These are phyloP conservation scores for Leishmania turanica DNA, from an alignment of 208 protist genomes.

Conservation along the genomic window DNA sequence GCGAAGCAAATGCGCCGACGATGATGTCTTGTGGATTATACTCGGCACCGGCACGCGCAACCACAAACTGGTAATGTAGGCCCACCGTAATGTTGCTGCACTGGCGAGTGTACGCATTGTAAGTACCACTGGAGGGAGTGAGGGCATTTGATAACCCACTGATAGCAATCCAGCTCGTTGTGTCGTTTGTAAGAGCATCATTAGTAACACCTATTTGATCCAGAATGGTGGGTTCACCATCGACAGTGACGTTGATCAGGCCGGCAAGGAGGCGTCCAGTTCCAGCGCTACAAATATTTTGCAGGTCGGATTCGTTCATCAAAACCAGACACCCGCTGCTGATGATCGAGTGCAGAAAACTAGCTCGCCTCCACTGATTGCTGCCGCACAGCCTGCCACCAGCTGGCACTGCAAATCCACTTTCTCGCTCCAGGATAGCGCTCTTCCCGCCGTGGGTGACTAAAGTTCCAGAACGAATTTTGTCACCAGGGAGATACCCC, in stretches of 20 bases:
- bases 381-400: constrained; percentile 46
- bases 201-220: constrained; percentile 66
- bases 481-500: constrained; percentile 53
- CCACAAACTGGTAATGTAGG: constrained; percentile 68
- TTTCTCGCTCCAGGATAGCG: constrained; percentile 53
- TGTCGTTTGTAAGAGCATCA: constrained; percentile 75
- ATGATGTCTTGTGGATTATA: constrained; percentile 84
- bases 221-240: constrained; percentile 24
- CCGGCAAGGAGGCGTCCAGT: constrained; percentile 32
- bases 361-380: constrained; percentile 39
- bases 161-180: constrained; percentile 72
- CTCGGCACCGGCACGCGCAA: constrained; percentile 64
- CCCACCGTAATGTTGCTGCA: constrained; percentile 65
- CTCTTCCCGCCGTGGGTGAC: constrained; percentile 29
- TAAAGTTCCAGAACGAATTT: constrained; percentile 55
- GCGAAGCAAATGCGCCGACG: constrained; percentile 64
- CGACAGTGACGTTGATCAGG: constrained; percentile 37
- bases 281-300: constrained; percentile 46
- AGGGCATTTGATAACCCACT: constrained; percentile 38
- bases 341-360: constrained; percentile 63
- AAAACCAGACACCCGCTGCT: constrained; percentile 55
- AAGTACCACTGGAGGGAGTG: constrained; percentile 30
- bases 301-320: constrained; percentile 49
- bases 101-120: constrained; percentile 43
- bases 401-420: constrained; percentile 70